phyloP scores from a whole-genome alignment of 768 basidiomycete genomes.

The Tylopilus rubrobrunneus region DNA sequence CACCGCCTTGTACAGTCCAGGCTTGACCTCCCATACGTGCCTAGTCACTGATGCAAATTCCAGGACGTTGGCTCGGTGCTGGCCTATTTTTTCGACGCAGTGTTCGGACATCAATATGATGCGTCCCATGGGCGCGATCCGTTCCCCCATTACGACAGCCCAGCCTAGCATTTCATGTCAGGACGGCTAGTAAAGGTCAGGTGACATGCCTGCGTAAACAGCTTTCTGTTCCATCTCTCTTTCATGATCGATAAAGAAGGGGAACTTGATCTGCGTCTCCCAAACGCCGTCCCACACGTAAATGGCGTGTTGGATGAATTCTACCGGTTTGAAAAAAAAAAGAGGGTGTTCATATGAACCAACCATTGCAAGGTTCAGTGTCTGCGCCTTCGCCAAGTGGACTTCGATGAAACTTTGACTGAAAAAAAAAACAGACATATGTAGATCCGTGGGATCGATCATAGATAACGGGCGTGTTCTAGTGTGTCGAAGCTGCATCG shows the following conservation, averaged over 20 bases:
- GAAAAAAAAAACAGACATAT: background rate
- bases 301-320: constrained; percentile 10
- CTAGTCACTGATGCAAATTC: background rate
- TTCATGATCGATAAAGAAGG: background rate
- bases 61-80: background rate
- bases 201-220: background rate
- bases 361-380: background rate
- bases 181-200: background rate
- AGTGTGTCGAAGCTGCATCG: background rate
- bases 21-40: background rate
- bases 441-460: constrained; percentile 1
- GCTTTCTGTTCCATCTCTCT: background rate
- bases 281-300: constrained; percentile 13
- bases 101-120: background rate
- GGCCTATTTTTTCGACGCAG: background rate
- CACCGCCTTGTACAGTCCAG: background rate
- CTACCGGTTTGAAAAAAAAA: background rate
- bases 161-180: too few relatives aligned
- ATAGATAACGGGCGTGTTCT: background rate
- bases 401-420: background rate
- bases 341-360: background rate
- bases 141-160: constrained; percentile 1
- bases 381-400: background rate
- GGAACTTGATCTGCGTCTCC: background rate
- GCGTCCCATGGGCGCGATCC: constrained; percentile 6